These are phyloP conservation scores for Ophiostoma triangulosporum DNA, from an alignment of 2,329 filamentous ascomycete genomes.

Conservation along the genomic window DNA sequence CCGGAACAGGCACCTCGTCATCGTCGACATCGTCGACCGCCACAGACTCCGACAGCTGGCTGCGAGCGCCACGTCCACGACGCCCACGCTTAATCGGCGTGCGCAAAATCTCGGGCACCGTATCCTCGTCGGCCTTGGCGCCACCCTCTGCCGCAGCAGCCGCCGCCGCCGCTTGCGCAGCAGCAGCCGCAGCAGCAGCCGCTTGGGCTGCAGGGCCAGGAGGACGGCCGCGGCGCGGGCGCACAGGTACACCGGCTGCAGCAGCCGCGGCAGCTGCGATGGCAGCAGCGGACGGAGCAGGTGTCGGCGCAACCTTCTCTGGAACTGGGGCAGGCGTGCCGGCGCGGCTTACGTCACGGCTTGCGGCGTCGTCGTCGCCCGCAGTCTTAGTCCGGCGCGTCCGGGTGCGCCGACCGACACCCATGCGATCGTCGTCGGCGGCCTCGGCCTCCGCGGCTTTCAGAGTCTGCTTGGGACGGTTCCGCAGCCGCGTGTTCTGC, in stretches of 20 bases:
- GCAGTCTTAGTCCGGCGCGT: slow-evolving; percentile 27
- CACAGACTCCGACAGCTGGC: slow-evolving; percentile 13
- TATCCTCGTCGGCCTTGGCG: slow-evolving; percentile 2
- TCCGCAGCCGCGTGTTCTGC: slow-evolving; percentile 40
- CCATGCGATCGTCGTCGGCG: slow-evolving; percentile 24
- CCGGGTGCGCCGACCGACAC: slow-evolving; percentile 36
- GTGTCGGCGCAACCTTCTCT: slow-evolving; percentile 22
- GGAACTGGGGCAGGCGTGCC: slow-evolving; percentile 32
- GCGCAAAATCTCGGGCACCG: not conserved
- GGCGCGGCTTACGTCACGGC: slow-evolving; percentile 36
- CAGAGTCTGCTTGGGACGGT: slow-evolving; percentile 42
- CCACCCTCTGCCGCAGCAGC: not conserved
- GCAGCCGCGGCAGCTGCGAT: slow-evolving; percentile 18
- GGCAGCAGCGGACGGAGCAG: slow-evolving; percentile 24
- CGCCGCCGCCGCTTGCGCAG: not conserved
- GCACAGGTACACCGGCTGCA: slow-evolving; percentile 10
- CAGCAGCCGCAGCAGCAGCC: slow-evolving; percentile 1
- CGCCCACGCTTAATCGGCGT: slow-evolving; percentile 9
- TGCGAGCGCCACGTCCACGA: slow-evolving; percentile 10
- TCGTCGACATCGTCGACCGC: slow-evolving; percentile 8
- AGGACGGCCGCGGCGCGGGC: slow-evolving; percentile 5
- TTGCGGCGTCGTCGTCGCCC: slow-evolving; percentile 37
- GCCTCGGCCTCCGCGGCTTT: slow-evolving; percentile 41
- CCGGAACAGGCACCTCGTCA: not conserved
- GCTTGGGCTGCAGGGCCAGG: slow-evolving; percentile 2